These are phyloP conservation scores for Sporothrix inflata DNA, from an alignment of 2,329 filamentous ascomycete genomes.

Conservation along the genomic window DNA sequence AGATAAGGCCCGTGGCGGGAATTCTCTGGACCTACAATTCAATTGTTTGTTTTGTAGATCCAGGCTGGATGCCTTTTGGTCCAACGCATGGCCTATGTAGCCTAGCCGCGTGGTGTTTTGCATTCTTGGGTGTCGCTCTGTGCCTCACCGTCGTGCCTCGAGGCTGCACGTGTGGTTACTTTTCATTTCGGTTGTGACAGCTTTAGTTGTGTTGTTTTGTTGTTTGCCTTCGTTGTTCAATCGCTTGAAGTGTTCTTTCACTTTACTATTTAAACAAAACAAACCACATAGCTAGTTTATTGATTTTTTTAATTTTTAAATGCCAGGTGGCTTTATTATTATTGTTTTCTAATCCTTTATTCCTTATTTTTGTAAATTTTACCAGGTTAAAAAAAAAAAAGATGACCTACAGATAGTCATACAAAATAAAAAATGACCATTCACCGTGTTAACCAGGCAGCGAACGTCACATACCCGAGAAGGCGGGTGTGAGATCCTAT, in stretches of 20 bases:
- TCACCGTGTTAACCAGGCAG: neutral
- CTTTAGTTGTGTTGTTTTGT: neutral
- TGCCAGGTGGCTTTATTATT: too few relatives aligned
- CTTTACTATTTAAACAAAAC: too few relatives aligned
- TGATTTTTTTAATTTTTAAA: too few relatives aligned
- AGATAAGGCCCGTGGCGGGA: neutral
- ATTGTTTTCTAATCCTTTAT: too few relatives aligned
- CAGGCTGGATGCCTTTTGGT: neutral
- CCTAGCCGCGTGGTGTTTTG: neutral
- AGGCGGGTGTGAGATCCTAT: neutral
- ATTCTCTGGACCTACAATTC: neutral
- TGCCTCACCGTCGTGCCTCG: neutral
- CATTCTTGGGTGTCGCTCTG: neutral
- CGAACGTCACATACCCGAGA: neutral
- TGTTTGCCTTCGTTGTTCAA: too few relatives aligned
- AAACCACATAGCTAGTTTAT: too few relatives aligned
- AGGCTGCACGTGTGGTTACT: neutral
- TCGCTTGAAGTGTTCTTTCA: too few relatives aligned
- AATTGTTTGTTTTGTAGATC: conserved; percentile 18
- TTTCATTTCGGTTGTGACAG: neutral
- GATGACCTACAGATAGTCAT: too few relatives aligned
- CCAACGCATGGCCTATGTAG: neutral
- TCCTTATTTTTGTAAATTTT: too few relatives aligned
- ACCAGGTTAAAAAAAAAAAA: too few relatives aligned
- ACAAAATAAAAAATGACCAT: neutral